Base-by-base conservation (phyloP, 306 rosid genomes). In the Quercus cerris region DNA sequence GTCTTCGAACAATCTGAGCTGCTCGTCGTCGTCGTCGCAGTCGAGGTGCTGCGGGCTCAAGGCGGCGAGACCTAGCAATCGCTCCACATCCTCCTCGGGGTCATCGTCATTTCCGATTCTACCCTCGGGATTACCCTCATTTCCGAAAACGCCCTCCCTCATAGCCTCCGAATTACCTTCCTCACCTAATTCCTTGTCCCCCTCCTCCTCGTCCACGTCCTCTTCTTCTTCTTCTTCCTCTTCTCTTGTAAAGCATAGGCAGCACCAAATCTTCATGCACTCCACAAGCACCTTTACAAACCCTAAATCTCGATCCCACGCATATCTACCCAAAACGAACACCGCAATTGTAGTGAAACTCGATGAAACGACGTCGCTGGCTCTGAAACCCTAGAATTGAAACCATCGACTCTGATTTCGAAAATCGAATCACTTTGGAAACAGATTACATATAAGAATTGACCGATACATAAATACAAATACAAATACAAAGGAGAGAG, bases 231-330 rank as follows among this genome's bases (percentile, higher is more conserved):
- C 76, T 52, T 77, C 86, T 61, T 81, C 82, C 58, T 80, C 89
- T 74, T 76, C 86, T 80, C 83, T 85, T 88, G 85, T 87, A 90
- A 91, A 90, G 90, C 94, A 91, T 86, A 85, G 86, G 78, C 83
- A 88, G 70, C 91, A 90, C 94, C 91, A 91, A 84, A 87, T 88
- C 92, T 84, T 95, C 98, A 93, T 93, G 81, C 97, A 93, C 81
- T 80, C 77, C 51, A 61, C 82, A 84, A 77, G 66, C 17, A 74
- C n/a, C 75, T 79, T 84, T 17, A 73, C 56, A 81, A 86, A 73
- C 85, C 88, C 83, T 80, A 83, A 41, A 84, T 75, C 56, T 76
- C 79, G 93, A 94, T 92, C 97, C 85, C 80, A 51, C 76, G 19
- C 97, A 92, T 92, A 85, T 84, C 52, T 12, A 25, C 6, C 6